Percentiles rank a stretch among this genome's conserved stretches.
phyloP scores from a whole-genome alignment of 1,139 yeast genomes.

The Saccharomyces hybrid region DNA sequence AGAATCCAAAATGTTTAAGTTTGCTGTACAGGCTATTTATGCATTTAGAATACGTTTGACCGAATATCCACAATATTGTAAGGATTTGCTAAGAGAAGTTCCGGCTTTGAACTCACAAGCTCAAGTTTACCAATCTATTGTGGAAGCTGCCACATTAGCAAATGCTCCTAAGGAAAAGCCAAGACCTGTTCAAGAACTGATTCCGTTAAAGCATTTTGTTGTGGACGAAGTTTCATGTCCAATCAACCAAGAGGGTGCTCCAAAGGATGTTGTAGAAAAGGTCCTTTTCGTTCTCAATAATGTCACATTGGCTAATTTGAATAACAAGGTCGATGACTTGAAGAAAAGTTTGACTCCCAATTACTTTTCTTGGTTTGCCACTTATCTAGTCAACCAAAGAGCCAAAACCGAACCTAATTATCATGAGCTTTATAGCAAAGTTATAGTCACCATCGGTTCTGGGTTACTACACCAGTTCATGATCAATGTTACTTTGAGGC shows the following conservation, averaged over 20 bases:
- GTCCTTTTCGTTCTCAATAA: constrained; percentile 80
- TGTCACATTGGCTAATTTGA: constrained; percentile 66
- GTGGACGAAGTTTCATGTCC: constrained; percentile 28
- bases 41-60: constrained; percentile 73
- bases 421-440: constrained; percentile 63
- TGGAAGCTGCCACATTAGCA: constrained; percentile 38
- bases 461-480: constrained; percentile 54
- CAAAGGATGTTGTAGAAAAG: constrained; percentile 59
- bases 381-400: constrained; percentile 75
- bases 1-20: constrained; percentile 89
- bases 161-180: constrained; percentile 6
- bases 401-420: constrained; percentile 93
- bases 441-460: constrained; percentile 53
- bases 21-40: constrained; percentile 90
- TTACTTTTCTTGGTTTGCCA: constrained; percentile 75
- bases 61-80: constrained; percentile 86
- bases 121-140: constrained; percentile 68
- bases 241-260: constrained; percentile 60
- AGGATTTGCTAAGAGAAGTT: constrained; percentile 60
- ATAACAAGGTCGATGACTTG: constrained; percentile 56
- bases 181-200: constrained; percentile 28
- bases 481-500: constrained; percentile 52
- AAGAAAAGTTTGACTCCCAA: constrained; percentile 49
- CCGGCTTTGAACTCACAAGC: constrained; percentile 77
- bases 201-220: constrained; percentile 24